A percentile compares a stretch with the other conserved stretches of the same genome.
Conservation (phyloP, 768 basidiomycete genomes). For the Gloeophyllum trabeum region DNA sequence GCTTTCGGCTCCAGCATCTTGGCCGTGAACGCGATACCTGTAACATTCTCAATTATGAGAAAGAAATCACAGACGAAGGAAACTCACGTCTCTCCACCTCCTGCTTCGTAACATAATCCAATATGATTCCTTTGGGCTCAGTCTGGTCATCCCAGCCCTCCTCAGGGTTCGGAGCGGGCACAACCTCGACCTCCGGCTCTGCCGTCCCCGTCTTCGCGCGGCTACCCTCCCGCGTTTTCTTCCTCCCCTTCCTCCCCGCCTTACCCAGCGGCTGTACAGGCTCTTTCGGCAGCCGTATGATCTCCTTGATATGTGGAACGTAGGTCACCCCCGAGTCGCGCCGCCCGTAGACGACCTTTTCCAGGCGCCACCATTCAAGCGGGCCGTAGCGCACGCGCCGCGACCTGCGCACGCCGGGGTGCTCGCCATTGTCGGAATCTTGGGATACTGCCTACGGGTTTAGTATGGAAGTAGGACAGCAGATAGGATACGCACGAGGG, state of each 20-base stretch:
- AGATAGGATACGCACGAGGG: neutral
- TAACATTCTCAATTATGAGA: neutral
- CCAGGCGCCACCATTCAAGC: constrained; percentile 88
- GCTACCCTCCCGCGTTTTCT: constrained; percentile 28
- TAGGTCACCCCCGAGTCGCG: constrained; percentile 36
- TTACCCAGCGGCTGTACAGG: constrained; percentile 34
- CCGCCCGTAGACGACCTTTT: constrained; percentile 76
- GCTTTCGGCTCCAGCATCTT: constrained; percentile 51
- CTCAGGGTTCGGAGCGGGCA: constrained; percentile 13
- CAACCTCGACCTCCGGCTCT: constrained; percentile 31
- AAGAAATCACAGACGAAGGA: neutral
- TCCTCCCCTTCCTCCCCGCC: constrained; percentile 18
- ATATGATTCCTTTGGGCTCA: constrained; percentile 47
- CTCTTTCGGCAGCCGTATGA: constrained; percentile 46
- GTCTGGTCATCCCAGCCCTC: constrained; percentile 87
- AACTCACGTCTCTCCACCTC: constrained; percentile 66
- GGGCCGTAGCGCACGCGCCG: constrained; percentile 59
- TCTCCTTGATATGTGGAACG: constrained; percentile 57
- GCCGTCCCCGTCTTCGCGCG: constrained; percentile 11
- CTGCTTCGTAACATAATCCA: constrained; percentile 49
- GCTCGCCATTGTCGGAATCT: neutral
- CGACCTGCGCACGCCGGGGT: constrained; percentile 19
- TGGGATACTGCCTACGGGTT: neutral
- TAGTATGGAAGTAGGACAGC: neutral
- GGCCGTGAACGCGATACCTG: constrained; percentile 74